Percentiles rank a stretch among this genome's conserved stretches.
Evolutionary conservation across 169 alveolate species (phyloP).

Genomic region (Cyclospora cayetanensis): DNA sequence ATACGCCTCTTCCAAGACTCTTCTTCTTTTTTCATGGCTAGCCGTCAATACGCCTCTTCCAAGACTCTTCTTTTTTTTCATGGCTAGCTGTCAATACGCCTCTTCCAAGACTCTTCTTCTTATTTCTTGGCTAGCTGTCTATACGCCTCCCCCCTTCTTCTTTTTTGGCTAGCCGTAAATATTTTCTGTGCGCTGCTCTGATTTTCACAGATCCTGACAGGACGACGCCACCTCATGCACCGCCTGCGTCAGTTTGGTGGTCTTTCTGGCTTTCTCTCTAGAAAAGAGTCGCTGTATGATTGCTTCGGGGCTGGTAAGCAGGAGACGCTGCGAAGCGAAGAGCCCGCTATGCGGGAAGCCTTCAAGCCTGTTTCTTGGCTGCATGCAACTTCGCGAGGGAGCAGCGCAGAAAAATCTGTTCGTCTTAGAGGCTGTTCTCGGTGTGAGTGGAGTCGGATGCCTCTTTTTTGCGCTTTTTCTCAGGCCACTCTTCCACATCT

Average conservation of each 20-base stretch:
- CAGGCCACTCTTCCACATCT: conserved; percentile 88
- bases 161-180: background rate
- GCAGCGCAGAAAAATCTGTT: no score
- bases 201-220: conserved; percentile 84
- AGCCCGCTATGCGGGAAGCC: no score
- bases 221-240: conserved; percentile 85
- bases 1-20: background rate
- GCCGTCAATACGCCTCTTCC: background rate
- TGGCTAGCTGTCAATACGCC: background rate
- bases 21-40: background rate
- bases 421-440: no score
- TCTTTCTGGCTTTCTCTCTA: conserved; percentile 84
- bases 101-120: background rate
- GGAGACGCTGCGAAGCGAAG: background rate
- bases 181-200: background rate
- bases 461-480: background rate
- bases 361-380: no score
- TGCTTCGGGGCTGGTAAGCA: conserved; percentile 87
- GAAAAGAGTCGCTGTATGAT: conserved; percentile 86
- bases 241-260: conserved; percentile 85
- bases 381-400: no score
- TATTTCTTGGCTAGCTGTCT: background rate
- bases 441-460: no score
- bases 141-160: background rate
- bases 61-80: background rate